phyloP scores from a whole-genome alignment of 2,329 filamentous ascomycete genomes.

The Pseudogymnoascus sp. region DNA sequence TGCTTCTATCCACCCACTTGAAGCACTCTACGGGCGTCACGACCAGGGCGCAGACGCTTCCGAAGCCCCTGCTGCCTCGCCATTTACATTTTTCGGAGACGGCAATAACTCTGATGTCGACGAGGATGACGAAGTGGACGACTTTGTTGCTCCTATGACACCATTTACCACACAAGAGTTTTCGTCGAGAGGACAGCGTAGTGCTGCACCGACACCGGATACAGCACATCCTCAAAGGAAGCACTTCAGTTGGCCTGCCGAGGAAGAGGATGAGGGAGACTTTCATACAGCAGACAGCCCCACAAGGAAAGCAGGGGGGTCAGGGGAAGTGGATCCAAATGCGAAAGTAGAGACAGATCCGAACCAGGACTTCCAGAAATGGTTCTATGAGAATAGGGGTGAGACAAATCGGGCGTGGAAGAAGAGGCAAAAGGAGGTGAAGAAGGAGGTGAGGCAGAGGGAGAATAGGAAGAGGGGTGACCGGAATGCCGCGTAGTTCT shows the following conservation, averaged over 20 bases:
- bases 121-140: slow-evolving; percentile 36
- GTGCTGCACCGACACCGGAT: slow-evolving; percentile 89
- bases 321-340: slow-evolving; percentile 16
- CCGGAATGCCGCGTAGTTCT: slow-evolving; percentile 7
- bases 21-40: slow-evolving; percentile 80
- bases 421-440: slow-evolving; percentile 50
- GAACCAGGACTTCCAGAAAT: slow-evolving; percentile 50
- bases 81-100: slow-evolving; percentile 73
- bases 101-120: slow-evolving; percentile 38
- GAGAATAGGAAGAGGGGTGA: slow-evolving; percentile 49
- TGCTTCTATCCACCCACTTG: slow-evolving; percentile 67
- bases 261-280: slow-evolving; percentile 36
- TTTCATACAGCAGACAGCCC: slow-evolving; percentile 30
- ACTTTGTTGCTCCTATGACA: slow-evolving; percentile 54
- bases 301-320: slow-evolving; percentile 20
- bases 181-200: slow-evolving; percentile 65
- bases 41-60: slow-evolving; percentile 36
- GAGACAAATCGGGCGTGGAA: slow-evolving; percentile 60
- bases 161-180: slow-evolving; percentile 76
- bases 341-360: slow-evolving; percentile 21
- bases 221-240: slow-evolving; percentile 67
- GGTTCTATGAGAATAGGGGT: slow-evolving; percentile 60
- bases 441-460: slow-evolving; percentile 58
- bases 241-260: slow-evolving; percentile 48
- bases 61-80: slow-evolving; percentile 38